Evolutionary conservation across 1,284 basidiomycete genomes (phyloP), one percentile per base, ranked within the genome.

Genomic region (Tylopilus orsonianus): DNA sequence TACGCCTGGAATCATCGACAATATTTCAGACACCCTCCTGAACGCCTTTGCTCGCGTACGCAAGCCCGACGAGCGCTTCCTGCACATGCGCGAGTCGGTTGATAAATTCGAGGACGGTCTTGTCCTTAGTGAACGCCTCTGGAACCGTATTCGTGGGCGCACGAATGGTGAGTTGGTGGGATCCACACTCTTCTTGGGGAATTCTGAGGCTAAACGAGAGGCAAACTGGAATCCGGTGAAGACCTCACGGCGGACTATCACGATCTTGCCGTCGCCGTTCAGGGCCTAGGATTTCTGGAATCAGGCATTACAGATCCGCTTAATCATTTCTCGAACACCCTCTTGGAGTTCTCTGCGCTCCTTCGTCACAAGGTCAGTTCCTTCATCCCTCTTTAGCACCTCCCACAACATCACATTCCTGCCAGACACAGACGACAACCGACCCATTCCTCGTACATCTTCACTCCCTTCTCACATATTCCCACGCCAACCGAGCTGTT

Each of bases 211-310:
- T 87, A 70, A 89, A 85, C 70, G 83, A 87, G 86, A 85, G 84
- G 82, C 66, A 77, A 81, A 68, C 75, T 76, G 71, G 83, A 83
- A 80, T 83, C 79, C 63, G 81, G 75, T 75, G 78, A 83, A 95
- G 94, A 97, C 79, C 82, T 99, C 43, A 89, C 93, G 46, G 84
- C 85, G 50, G 97, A 99, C 75, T 99, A 98, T 71, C 93, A 97
- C 65, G 96, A 98, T 68, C 75, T 98, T 58, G 94, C 96, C 22
- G 89, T 93, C 50, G 88, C 92, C 40, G 90, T 97, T 50, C 95
- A 99, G 69, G 94, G 95, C 42, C 80, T 99, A 49, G 97, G 94
- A 49, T 97, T 97, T 72, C 80, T 99, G 55, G 96, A 99, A 70
- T 94, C 91, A 53, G 96, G 96, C 30, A 98, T 99, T 57, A 98